These are phyloP conservation scores for Pythium apleroticum DNA, from an alignment of 352 stramenopile genomes.

Conservation along the genomic window DNA sequence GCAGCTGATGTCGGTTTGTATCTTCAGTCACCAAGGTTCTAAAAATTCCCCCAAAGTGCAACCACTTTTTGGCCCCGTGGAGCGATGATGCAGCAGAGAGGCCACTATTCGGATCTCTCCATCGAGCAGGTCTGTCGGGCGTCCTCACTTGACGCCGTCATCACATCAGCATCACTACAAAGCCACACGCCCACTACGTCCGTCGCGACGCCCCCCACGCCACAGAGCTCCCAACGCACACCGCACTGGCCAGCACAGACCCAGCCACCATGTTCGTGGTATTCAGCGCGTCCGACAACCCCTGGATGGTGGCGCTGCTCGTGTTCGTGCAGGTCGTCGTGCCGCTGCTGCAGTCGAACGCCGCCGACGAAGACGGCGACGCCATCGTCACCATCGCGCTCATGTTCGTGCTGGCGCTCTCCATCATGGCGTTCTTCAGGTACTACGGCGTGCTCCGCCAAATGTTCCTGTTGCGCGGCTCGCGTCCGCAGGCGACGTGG, in stretches of 20 bases:
- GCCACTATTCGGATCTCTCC: conserved; percentile 17
- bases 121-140: background rate
- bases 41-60: conserved; percentile 4
- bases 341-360: conserved; percentile 71
- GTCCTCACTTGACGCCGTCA: conserved; percentile 15
- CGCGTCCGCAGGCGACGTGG: conserved; percentile 62
- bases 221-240: background rate
- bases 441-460: conserved; percentile 58
- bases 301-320: conserved; percentile 75
- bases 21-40: conserved; percentile 1
- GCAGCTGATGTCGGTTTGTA: conserved; percentile 9
- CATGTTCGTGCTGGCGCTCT: conserved; percentile 50
- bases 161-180: background rate
- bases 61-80: background rate
- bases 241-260: background rate
- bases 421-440: conserved; percentile 54
- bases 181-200: background rate
- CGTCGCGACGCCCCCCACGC: background rate
- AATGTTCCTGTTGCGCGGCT: conserved; percentile 34
- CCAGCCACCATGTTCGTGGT: conserved; percentile 65
- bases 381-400: conserved; percentile 50
- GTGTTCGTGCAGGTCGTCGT: conserved; percentile 79
- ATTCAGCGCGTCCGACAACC: conserved; percentile 76
- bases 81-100: conserved; percentile 2
- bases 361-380: conserved; percentile 54